Evolutionary conservation across 2,329 filamentous ascomycete species (phyloP).

Genomic region (Fusarium incarnatum): DNA sequence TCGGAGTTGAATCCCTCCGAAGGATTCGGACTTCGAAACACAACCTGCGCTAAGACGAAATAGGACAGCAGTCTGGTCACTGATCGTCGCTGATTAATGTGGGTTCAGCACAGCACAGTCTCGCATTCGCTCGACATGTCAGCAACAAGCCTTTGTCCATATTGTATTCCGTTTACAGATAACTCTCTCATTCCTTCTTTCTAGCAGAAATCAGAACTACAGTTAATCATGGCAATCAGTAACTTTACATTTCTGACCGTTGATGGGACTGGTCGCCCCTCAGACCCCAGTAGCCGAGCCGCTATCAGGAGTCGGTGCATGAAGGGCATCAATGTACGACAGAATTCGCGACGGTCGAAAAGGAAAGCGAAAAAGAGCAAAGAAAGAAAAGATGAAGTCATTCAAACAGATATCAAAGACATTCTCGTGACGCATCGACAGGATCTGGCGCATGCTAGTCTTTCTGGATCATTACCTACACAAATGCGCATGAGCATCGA

Average conservation of each 20-base stretch:
- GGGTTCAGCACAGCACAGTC: background rate
- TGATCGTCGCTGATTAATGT: background rate
- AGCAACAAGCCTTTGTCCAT: background rate
- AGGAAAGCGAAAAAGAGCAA: background rate
- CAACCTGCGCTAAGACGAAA: background rate
- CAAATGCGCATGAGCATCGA: background rate
- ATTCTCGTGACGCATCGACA: background rate
- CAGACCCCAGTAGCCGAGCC: background rate
- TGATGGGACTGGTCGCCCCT: background rate
- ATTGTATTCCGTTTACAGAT: background rate
- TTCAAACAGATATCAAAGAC: accelerated
- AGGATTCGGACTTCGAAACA: background rate
- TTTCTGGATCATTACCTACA: background rate
- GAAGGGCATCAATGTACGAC: slow-evolving; percentile 11
- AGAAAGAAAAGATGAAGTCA: accelerated
- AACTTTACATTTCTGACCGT: background rate
- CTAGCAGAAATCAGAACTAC: background rate
- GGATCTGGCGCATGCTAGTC: background rate
- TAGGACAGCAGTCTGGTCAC: background rate
- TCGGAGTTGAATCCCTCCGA: background rate
- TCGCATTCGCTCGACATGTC: background rate
- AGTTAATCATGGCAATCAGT: background rate
- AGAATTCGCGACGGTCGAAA: slow-evolving; percentile 5
- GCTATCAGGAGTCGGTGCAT: slow-evolving; percentile 12
- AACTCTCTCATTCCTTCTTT: background rate